Percentiles rank a stretch among this genome's conserved stretches.
These are phyloP conservation scores for Triadica sebifera DNA, from an alignment of 345 rosid species.

Conservation along the genomic window DNA sequence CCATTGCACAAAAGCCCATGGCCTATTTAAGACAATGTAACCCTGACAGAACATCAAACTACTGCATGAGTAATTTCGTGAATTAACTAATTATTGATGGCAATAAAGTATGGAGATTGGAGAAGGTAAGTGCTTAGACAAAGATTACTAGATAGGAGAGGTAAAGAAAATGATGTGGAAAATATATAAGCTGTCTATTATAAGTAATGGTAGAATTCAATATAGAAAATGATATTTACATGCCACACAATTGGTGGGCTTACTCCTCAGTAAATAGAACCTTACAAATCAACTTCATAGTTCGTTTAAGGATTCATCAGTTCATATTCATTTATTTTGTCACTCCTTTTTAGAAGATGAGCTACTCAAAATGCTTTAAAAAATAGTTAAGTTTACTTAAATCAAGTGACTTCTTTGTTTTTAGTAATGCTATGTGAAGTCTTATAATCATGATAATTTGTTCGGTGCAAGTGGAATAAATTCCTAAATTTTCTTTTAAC, in stretches of 20 bases:
- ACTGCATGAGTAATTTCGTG: not conserved
- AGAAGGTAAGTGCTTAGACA: not conserved
- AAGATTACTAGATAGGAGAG: not conserved
- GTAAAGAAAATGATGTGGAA: not conserved
- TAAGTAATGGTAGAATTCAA: not conserved
- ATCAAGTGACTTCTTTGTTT: not conserved
- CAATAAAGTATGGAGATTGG: not conserved
- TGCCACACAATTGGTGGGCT: not conserved
- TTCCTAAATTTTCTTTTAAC: not conserved
- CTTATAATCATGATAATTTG: too few relatives aligned
- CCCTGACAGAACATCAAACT: constrained; percentile 51
- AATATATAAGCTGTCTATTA: not conserved
- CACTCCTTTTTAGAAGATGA: not conserved
- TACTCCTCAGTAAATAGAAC: not conserved
- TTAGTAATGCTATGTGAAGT: not conserved
- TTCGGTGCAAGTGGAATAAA: not conserved
- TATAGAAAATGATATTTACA: not conserved
- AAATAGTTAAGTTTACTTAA: not conserved
- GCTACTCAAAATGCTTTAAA: not conserved
- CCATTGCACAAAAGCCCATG: constrained; percentile 99
- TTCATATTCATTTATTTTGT: not conserved
- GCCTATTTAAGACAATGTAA: constrained; percentile 90
- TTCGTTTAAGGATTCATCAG: too few relatives aligned
- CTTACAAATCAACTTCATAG: too few relatives aligned
- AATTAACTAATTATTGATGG: not conserved